Base-by-base conservation (phyloP, 306 rosid genomes). In the Cucurbita pepo region DNA sequence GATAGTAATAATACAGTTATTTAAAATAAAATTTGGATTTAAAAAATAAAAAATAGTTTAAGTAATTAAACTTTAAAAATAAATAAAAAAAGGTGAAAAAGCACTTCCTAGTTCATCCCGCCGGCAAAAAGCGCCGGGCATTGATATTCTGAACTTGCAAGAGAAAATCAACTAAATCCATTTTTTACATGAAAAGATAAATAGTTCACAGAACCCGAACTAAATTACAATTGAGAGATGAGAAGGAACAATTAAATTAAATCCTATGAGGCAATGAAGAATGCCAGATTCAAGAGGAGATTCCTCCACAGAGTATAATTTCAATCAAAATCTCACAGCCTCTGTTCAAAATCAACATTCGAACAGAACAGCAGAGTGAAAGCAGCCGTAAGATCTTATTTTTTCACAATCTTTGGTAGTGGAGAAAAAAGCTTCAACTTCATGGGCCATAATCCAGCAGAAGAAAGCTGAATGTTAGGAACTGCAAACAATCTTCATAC, bases 141-240 rank as follows among this genome's bases (percentile, higher is more conserved):
- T 52, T 52, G 56, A 52, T 16, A 5, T 16, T 6, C 22, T 15
- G 21, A 6, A 52, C 58, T 54, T 53, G 10, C 21, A n/a, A 53
- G 52, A 16, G 10, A 50, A 50, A 50, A 15, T 7, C 2, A 50
- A 50, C 58, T 50, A 50, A 66, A 50, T 50, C 14, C 14, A 50
- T 69, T 50, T 2, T 69, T 50, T 69, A 69, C 59, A 69, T 47
- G 36, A 65, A 19, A 30, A 30, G 34, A 30, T 30, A 30, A 30
- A 30, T 30, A 30, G 34, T 30, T 30, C 34, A 30, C 34, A 30
- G 34, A 30, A 30, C 34, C 34, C 34, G 34, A 16, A 22, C 58
- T 69, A 50, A 50, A 69, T 69, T 69, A 69, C 74, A 69, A 25
- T 50, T 69, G 45, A 69, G 51, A 50, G 16, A 50, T 69, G 45